Conservation (phyloP, 805 yeast genomes). For the Kodamaea hsintzibuensis region DNA sequence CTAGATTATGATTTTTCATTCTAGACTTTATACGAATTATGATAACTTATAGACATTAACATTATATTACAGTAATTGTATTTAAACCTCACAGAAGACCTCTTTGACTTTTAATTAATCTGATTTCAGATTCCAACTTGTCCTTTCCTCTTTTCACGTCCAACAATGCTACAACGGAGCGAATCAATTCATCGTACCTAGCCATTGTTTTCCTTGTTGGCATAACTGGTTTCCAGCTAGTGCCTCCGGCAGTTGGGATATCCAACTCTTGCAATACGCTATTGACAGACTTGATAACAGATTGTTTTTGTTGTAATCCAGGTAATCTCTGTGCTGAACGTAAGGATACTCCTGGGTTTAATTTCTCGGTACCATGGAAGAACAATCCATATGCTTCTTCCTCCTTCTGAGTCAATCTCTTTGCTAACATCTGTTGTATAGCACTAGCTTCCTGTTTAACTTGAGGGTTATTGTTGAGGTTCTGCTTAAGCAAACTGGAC, state of each 20-base stretch:
- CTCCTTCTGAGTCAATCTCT: conserved; percentile 69
- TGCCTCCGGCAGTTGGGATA: conserved; percentile 58
- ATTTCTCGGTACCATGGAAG: conserved; percentile 67
- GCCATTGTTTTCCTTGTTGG: conserved; percentile 79
- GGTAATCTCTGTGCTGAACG: conserved; percentile 61
- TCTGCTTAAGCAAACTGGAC: conserved; percentile 37
- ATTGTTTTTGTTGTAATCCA: conserved; percentile 56
- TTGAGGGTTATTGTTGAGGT: conserved; percentile 23
- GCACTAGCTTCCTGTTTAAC: conserved; percentile 39
- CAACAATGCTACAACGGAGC: conserved; percentile 66
- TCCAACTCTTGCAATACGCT: conserved; percentile 75
- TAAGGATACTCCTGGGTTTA: conserved; percentile 77
- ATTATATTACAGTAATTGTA: conserved; percentile 12
- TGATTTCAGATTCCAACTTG: conserved; percentile 76
- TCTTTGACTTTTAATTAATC: conserved; percentile 43
- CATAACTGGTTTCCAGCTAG: conserved; percentile 72
- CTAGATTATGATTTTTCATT: conserved; percentile 4
- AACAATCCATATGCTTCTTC: conserved; percentile 82
- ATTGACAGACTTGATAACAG: conserved; percentile 74
- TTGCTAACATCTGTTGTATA: conserved; percentile 47
- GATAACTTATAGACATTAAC: neutral
- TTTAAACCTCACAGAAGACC: conserved; percentile 22
- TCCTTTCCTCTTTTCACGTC: conserved; percentile 88
- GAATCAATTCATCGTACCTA: conserved; percentile 72
- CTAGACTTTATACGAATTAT: neutral